These are phyloP conservation scores for Aureococcus anophagefferens DNA, from an alignment of 108 stramenopile genomes.

Conservation along the genomic window DNA sequence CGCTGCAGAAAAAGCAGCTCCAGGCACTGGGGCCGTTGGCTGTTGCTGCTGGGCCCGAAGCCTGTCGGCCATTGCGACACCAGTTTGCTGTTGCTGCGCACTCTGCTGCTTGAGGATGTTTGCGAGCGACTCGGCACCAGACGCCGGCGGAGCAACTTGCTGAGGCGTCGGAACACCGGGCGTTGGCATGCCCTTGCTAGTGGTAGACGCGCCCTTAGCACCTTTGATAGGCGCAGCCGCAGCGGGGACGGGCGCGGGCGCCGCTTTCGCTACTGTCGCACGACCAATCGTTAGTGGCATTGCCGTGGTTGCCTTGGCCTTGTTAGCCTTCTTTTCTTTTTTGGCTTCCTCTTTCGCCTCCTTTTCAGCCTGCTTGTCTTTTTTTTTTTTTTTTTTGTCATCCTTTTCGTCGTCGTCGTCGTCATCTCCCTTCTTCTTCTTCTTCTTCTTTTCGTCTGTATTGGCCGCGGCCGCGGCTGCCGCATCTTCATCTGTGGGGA, in stretches of 20 bases:
- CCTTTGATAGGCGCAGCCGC: too few species aligned
- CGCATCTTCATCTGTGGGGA: too few species aligned
- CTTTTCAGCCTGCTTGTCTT: neutral
- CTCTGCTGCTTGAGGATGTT: conserved; percentile 1
- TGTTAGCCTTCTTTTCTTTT: conserved; percentile 25
- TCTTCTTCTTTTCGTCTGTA: neutral
- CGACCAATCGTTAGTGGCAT: conserved; percentile 83
- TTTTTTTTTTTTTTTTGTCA: neutral
- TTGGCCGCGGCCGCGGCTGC: conserved; percentile 32
- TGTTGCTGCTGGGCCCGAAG: conserved; percentile 58
- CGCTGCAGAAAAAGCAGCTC: too few species aligned
- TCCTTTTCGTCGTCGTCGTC: conserved; percentile 35
- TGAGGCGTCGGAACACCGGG: too few species aligned
- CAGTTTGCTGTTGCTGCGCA: neutral
- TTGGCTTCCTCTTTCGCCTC: conserved; percentile 23
- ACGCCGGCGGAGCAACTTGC: too few species aligned
- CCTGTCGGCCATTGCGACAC: neutral
- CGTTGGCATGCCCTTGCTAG: too few species aligned
- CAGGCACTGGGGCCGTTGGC: too few species aligned
- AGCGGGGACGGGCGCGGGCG: too few species aligned
- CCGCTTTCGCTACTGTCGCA: conserved; percentile 38
- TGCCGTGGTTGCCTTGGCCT: conserved; percentile 30
- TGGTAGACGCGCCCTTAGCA: too few species aligned
- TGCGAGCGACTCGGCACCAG: too few species aligned
- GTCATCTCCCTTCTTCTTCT: conserved; percentile 25